Percentiles rank a stretch among this genome's conserved stretches.
These are phyloP conservation scores for Brassica carinata DNA, from an alignment of 345 rosid genomes.

Conservation along the genomic window DNA sequence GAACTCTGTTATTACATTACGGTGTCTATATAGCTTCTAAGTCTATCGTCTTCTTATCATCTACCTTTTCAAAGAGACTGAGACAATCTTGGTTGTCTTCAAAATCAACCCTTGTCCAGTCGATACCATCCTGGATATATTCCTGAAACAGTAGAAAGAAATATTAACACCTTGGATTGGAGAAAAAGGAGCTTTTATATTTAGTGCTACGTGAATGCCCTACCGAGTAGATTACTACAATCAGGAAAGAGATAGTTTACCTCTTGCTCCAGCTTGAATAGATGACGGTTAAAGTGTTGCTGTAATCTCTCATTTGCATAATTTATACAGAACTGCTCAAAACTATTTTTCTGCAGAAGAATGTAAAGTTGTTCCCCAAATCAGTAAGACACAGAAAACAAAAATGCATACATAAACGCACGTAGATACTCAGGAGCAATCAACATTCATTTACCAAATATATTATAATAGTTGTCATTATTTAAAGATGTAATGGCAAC, in stretches of 20 bases:
- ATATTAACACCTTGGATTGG: conserved; percentile 3
- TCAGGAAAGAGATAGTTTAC: conserved; percentile 42
- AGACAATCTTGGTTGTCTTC: conserved; percentile 99
- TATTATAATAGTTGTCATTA: not conserved
- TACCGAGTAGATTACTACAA: not conserved
- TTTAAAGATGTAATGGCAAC: not conserved
- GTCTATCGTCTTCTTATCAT: not conserved
- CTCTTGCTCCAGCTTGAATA: conserved; percentile 99
- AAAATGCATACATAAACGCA: not conserved
- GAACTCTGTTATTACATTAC: not conserved
- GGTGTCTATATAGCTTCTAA: conserved; percentile 12
- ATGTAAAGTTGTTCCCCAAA: conserved; percentile 19
- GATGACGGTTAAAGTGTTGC: conserved; percentile 97
- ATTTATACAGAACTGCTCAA: conserved; percentile 98
- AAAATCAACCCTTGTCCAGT: conserved; percentile 96
- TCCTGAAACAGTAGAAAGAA: conserved; percentile 55
- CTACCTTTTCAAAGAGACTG: conserved; percentile 97
- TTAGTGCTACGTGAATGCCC: not conserved
- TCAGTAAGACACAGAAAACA: not conserved
- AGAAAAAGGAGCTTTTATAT: not conserved
- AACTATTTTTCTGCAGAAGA: conserved; percentile 86
- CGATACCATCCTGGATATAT: conserved; percentile 97
- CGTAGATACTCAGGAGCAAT: not conserved
- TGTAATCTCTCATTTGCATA: conserved; percentile 99
- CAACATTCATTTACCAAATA: conserved; percentile 6